These are phyloP conservation scores for Hordeum vulgare DNA, from an alignment of 176 grass and related monocot species.

Conservation along the genomic window DNA sequence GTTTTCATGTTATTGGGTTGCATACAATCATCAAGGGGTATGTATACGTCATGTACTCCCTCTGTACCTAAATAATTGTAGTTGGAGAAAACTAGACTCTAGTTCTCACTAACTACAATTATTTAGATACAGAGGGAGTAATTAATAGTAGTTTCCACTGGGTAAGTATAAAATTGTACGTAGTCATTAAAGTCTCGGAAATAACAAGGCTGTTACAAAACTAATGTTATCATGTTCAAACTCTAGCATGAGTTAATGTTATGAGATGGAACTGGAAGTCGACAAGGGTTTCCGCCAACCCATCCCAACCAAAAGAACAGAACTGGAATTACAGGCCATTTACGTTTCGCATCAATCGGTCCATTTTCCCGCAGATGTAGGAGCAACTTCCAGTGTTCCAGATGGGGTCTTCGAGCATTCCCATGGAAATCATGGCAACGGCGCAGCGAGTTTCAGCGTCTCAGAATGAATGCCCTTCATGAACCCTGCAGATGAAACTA, in stretches of 20 bases:
- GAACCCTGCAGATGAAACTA: constrained; percentile 5
- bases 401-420: not conserved
- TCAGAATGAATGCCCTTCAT: not conserved
- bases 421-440: not conserved
- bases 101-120: too few relatives aligned
- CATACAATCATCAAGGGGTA: not conserved
- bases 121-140: too few relatives aligned
- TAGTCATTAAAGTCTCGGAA: not conserved
- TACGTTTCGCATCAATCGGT: not conserved
- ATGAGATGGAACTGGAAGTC: too few relatives aligned
- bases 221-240: not conserved
- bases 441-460: not conserved
- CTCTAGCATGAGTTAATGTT: too few relatives aligned
- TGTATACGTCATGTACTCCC: not conserved
- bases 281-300: not conserved
- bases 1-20: not conserved
- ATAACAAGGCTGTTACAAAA: not conserved
- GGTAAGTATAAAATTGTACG: too few relatives aligned
- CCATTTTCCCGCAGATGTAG: not conserved
- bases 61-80: too few relatives aligned
- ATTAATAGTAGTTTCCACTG: not conserved
- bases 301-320: not conserved
- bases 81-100: too few relatives aligned
- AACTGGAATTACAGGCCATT: not conserved
- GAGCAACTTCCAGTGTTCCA: not conserved